Evolutionary conservation across 2,329 filamentous ascomycete genomes (phyloP).

Genomic region (Penicillium sp.): DNA sequence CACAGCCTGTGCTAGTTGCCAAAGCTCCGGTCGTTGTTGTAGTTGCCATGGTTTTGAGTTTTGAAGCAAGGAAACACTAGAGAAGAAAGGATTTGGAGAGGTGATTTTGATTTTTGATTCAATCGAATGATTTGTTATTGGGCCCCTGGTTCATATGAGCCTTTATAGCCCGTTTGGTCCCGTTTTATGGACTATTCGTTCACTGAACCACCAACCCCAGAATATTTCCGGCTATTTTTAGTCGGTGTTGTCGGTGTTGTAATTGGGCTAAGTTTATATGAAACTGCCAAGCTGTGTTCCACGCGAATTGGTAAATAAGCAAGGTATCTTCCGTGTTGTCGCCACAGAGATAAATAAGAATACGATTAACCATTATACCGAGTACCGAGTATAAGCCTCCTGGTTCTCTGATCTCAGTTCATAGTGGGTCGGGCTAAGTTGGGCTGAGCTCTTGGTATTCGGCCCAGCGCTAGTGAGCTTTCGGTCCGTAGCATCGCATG

Average conservation of each 20-base stretch:
- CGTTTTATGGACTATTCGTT: background rate
- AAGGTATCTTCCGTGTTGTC: background rate
- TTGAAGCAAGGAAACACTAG: background rate
- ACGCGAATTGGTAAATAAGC: background rate
- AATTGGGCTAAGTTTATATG: background rate
- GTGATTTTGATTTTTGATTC: background rate
- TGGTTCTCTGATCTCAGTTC: background rate
- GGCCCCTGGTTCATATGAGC: background rate
- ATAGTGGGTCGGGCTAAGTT: background rate
- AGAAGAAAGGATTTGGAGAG: background rate
- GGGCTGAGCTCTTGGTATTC: background rate
- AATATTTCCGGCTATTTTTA: background rate
- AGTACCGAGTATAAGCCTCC: background rate
- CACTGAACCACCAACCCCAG: background rate
- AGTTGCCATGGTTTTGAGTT: background rate
- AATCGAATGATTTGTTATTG: background rate
- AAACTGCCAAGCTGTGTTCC: background rate
- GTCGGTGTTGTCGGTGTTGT: background rate
- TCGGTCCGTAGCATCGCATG: background rate
- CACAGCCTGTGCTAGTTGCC: constrained; percentile 15
- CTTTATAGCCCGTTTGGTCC: background rate
- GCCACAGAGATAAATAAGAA: background rate
- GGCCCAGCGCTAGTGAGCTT: background rate
- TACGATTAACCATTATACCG: too few relatives aligned
- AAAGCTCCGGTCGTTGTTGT: constrained; percentile 10